Percentiles rank a stretch among this genome's conserved stretches.
phyloP scores from a whole-genome alignment of 306 rosid species.

The Sicyos baderoa region DNA sequence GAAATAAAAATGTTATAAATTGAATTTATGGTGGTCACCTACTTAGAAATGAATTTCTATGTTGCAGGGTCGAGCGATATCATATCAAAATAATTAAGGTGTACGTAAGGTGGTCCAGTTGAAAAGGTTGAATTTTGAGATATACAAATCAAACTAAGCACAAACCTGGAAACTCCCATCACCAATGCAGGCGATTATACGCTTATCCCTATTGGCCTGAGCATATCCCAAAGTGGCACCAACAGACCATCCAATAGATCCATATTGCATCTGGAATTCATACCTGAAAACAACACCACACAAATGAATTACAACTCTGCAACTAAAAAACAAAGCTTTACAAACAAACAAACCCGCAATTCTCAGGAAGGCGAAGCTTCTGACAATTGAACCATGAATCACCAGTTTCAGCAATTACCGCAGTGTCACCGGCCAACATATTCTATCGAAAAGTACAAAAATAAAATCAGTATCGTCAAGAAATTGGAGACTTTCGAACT shows the following conservation, averaged over 20 bases:
- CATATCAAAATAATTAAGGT: no score
- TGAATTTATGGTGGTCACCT: no score
- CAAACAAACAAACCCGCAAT: conserved; percentile 47
- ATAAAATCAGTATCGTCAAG: no score
- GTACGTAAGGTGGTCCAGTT: no score
- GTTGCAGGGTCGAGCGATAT: no score
- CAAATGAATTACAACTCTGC: conserved; percentile 9
- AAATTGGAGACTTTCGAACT: background rate
- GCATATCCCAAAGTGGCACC: conserved; percentile 94
- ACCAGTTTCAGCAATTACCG: conserved; percentile 76
- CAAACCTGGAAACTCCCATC: conserved; percentile 95
- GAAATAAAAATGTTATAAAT: no score
- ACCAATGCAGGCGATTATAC: conserved; percentile 74
- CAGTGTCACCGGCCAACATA: conserved; percentile 48
- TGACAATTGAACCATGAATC: conserved; percentile 95
- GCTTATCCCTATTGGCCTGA: conserved; percentile 66
- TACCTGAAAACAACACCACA: conserved; percentile 43
- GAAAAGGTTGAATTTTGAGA: background rate
- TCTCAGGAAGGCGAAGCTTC: conserved; percentile 70
- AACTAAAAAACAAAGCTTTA: background rate
- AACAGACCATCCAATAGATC: conserved; percentile 91
- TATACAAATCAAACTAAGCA: background rate
- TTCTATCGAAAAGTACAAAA: conserved; percentile 34
- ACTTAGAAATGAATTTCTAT: no score
- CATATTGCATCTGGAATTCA: conserved; percentile 97